Percentiles rank a stretch among this genome's conserved stretches.
phyloP scores from a whole-genome alignment of 768 basidiomycete genomes.

The Tulasnella sp. region DNA sequence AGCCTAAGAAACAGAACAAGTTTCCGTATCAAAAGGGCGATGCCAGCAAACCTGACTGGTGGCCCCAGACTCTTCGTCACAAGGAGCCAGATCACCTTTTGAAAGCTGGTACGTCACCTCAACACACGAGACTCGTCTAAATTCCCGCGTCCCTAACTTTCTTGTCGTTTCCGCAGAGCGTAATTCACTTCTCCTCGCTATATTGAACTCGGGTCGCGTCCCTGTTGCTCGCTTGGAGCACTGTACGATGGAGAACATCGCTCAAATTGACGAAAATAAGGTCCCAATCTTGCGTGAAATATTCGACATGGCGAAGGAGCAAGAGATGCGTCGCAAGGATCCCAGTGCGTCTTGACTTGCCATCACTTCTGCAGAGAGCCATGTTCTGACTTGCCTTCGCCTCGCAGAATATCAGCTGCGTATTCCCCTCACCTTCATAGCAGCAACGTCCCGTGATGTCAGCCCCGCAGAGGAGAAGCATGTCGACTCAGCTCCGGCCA shows the following conservation, averaged over 20 bases:
- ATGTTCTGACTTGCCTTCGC: background rate
- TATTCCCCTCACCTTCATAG: background rate
- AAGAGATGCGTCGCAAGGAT: slow-evolving; percentile 22
- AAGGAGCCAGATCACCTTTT: slow-evolving; percentile 31
- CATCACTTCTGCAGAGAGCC: background rate
- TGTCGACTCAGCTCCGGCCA: no score
- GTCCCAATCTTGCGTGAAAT: slow-evolving; percentile 26
- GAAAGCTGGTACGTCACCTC: slow-evolving; percentile 27
- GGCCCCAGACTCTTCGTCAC: slow-evolving; percentile 30
- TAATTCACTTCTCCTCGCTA: slow-evolving; percentile 24
- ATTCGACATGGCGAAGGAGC: slow-evolving; percentile 28
- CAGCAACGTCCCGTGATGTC: background rate
- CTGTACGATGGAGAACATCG: slow-evolving; percentile 25
- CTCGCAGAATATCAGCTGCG: background rate
- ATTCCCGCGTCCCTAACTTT: no score
- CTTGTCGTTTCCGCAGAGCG: slow-evolving; percentile 24
- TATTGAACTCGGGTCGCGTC: slow-evolving; percentile 24
- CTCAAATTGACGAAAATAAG: slow-evolving; percentile 25
- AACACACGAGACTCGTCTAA: background rate
- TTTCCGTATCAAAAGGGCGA: slow-evolving; percentile 32
- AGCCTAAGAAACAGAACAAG: slow-evolving; percentile 31
- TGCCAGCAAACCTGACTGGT: slow-evolving; percentile 29
- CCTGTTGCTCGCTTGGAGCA: slow-evolving; percentile 26
- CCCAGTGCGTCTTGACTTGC: background rate
- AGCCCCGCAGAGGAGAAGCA: background rate